These are phyloP conservation scores for Xylariales sp. DNA, from an alignment of 2,329 filamentous ascomycete genomes.

Conservation along the genomic window DNA sequence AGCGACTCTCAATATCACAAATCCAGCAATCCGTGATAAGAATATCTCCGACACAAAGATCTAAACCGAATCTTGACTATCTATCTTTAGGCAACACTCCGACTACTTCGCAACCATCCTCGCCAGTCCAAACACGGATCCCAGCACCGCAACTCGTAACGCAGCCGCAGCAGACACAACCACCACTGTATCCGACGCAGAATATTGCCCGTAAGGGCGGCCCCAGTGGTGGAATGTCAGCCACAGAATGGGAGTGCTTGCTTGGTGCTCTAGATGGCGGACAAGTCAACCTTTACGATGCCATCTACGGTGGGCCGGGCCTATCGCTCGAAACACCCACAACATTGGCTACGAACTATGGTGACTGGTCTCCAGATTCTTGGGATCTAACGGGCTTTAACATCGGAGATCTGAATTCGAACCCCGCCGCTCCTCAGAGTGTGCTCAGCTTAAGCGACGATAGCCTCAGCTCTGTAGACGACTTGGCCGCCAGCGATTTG, in stretches of 20 bases:
- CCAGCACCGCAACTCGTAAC: conserved; percentile 22
- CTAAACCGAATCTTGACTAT: conserved; percentile 54
- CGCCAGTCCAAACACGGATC: conserved; percentile 38
- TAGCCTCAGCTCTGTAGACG: conserved; percentile 52
- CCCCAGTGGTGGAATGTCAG: conserved; percentile 43
- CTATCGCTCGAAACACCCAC: conserved; percentile 41
- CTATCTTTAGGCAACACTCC: conserved; percentile 46
- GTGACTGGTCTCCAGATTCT: conserved; percentile 52
- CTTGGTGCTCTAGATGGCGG: conserved; percentile 76
- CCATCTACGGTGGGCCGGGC: conserved; percentile 67
- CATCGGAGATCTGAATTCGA: conserved; percentile 42
- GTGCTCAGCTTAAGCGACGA: conserved; percentile 55
- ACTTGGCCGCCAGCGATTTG: conserved; percentile 41
- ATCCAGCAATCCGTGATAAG: conserved; percentile 33
- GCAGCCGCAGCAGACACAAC: conserved; percentile 28
- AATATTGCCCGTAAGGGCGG: conserved; percentile 33
- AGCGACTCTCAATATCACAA: conserved; percentile 44
- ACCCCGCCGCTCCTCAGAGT: conserved; percentile 43
- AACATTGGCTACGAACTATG: conserved; percentile 30
- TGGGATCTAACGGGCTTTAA: conserved; percentile 51
- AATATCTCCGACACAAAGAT: conserved; percentile 26
- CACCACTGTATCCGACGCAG: conserved; percentile 31
- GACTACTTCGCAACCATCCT: conserved; percentile 45
- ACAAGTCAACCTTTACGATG: conserved; percentile 77
- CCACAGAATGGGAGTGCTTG: conserved; percentile 77